phyloP scores from a whole-genome alignment of 495 filamentous ascomycete species.

The Cetradonia linearis region DNA sequence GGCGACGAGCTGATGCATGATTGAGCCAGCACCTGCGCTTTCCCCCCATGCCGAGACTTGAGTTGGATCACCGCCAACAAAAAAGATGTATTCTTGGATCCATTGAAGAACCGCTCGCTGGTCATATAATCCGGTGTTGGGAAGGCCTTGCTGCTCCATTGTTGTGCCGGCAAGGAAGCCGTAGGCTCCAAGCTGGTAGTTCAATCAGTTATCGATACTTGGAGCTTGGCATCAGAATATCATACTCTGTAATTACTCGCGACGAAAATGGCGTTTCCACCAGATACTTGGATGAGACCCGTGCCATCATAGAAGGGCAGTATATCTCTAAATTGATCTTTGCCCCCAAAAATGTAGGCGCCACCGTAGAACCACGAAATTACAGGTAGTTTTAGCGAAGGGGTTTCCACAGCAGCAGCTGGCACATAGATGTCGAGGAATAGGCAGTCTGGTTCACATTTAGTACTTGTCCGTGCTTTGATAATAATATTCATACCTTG shows the following conservation, averaged over 20 bases:
- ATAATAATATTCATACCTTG: constrained; percentile 12
- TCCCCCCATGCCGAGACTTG: constrained; percentile 39
- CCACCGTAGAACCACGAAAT: constrained; percentile 31
- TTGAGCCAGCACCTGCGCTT: constrained; percentile 34
- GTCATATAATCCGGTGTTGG: constrained; percentile 44
- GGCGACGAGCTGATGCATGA: constrained; percentile 34
- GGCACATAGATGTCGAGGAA: constrained; percentile 37
- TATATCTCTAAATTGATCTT: constrained; percentile 21
- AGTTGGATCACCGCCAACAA: constrained; percentile 37
- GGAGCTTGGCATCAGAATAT: background rate
- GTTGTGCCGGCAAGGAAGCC: constrained; percentile 46
- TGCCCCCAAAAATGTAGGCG: constrained; percentile 26
- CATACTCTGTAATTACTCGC: constrained; percentile 37
- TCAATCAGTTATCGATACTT: constrained; percentile 24
- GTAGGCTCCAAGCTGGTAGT: constrained; percentile 40
- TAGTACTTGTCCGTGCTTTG: background rate
- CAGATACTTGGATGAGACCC: constrained; percentile 26
- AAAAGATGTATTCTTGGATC: constrained; percentile 32
- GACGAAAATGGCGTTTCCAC: constrained; percentile 37
- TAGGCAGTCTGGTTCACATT: constrained; percentile 31
- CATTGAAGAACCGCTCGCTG: constrained; percentile 37
- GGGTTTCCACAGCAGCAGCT: constrained; percentile 29
- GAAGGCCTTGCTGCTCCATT: constrained; percentile 35
- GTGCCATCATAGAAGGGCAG: constrained; percentile 25
- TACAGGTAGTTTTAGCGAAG: constrained; percentile 25